Percentiles rank a stretch among this genome's conserved stretches.
These are phyloP conservation scores for Penicillium coprophilum DNA, from an alignment of 495 filamentous ascomycete species.

Conservation along the genomic window DNA sequence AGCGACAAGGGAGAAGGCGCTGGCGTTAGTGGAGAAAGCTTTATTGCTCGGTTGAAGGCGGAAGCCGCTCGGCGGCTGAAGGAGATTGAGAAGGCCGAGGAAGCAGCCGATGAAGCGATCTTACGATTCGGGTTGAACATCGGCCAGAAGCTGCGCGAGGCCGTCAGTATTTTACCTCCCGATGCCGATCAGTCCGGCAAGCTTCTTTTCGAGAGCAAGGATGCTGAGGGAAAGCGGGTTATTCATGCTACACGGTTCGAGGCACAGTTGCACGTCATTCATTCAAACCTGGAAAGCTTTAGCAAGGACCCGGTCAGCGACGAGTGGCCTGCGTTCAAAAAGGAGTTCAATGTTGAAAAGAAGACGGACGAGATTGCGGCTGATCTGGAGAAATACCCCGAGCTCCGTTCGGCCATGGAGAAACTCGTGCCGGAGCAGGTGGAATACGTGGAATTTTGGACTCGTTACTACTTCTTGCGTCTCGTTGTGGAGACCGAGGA, in stretches of 20 bases:
- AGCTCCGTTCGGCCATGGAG: constrained; percentile 90
- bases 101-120: constrained; percentile 96
- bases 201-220: constrained; percentile 88
- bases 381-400: constrained; percentile 84
- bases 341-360: constrained; percentile 73
- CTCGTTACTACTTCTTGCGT: constrained; percentile 90
- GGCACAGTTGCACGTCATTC: constrained; percentile 92
- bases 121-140: constrained; percentile 91
- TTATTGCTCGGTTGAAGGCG: constrained; percentile 77
- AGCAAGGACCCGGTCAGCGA: constrained; percentile 72
- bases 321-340: constrained; percentile 72
- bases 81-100: constrained; percentile 91
- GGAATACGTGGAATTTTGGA: constrained; percentile 89
- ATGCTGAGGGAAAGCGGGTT: constrained; percentile 82
- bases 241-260: constrained; percentile 94
- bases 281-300: constrained; percentile 83
- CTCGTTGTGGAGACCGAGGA: constrained; percentile 96
- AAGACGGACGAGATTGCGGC: constrained; percentile 83
- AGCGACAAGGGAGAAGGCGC: constrained; percentile 53
- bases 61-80: constrained; percentile 84
- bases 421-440: constrained; percentile 89
- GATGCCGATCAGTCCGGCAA: constrained; percentile 43
- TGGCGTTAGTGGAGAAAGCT: constrained; percentile 65
- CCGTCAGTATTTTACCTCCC: constrained; percentile 81
- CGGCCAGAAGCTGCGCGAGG: constrained; percentile 85